Evolutionary conservation across 371 early-diverging fungal species (phyloP).

Genomic region (Conidiobolus incongruus): DNA sequence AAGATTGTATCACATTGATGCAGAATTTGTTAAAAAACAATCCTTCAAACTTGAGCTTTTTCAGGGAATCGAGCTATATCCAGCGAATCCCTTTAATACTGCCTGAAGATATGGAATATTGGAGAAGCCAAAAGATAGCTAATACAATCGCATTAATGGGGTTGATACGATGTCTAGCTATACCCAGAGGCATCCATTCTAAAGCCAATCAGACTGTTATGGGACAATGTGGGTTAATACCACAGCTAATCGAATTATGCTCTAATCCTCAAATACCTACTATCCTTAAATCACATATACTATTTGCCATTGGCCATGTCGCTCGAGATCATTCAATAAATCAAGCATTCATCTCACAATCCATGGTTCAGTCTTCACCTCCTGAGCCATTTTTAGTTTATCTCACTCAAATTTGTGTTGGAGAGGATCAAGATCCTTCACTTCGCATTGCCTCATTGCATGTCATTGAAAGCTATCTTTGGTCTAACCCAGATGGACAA

Average conservation of each 20-base stretch:
- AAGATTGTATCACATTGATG: slow-evolving; percentile 82
- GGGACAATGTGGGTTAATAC: slow-evolving; percentile 42
- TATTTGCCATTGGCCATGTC: slow-evolving; percentile 64
- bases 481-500: slow-evolving; percentile 65
- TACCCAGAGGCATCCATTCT: slow-evolving; percentile 68
- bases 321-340: slow-evolving; percentile 46
- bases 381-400: slow-evolving; percentile 5
- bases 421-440: neutral
- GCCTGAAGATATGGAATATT: slow-evolving; percentile 15
- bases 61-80: slow-evolving; percentile 86
- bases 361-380: slow-evolving; percentile 8
- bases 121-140: slow-evolving; percentile 48
- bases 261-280: slow-evolving; percentile 18
- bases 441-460: no score
- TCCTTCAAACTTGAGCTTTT: slow-evolving; percentile 88
- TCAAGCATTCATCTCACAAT: slow-evolving; percentile 41
- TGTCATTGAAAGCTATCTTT: slow-evolving; percentile 23
- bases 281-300: slow-evolving; percentile 24
- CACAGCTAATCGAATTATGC: slow-evolving; percentile 18
- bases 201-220: slow-evolving; percentile 63
- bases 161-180: slow-evolving; percentile 68
- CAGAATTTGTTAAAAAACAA: slow-evolving; percentile 81
- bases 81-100: slow-evolving; percentile 53
- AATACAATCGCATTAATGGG: slow-evolving; percentile 66
- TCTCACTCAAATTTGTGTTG: neutral